Evolutionary conservation across 2,329 filamentous ascomycete species (phyloP).

Genomic region (Diaporthe citriasiana): DNA sequence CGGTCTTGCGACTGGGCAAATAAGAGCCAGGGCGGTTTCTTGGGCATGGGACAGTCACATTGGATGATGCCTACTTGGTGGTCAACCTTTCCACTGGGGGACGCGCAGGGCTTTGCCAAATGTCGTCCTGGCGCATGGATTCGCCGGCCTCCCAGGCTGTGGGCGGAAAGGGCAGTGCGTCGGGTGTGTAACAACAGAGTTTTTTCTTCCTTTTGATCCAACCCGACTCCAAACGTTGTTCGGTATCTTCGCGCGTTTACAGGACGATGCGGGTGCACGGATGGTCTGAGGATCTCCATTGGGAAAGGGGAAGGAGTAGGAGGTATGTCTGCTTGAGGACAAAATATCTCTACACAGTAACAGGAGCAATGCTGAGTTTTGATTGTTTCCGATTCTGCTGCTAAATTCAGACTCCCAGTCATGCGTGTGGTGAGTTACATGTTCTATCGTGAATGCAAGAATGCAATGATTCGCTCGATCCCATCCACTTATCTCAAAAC

Average conservation of each 20-base stretch:
- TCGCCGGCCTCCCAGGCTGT: not conserved
- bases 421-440: not conserved
- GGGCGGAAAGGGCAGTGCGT: not conserved
- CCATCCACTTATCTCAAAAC: not conserved
- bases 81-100: not conserved
- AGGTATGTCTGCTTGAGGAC: constrained; percentile 23
- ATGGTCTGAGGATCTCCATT: constrained; percentile 9
- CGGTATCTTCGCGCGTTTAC: constrained; percentile 18
- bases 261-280: not conserved
- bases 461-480: not conserved
- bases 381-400: constrained; percentile 10
- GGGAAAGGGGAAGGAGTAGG: constrained; percentile 1
- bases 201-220: constrained; percentile 19
- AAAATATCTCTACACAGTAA: constrained; percentile 34
- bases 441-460: not conserved
- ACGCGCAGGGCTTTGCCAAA: constrained; percentile 1
- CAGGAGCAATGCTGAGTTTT: constrained; percentile 37
- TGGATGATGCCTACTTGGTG: not conserved
- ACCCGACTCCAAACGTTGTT: constrained; percentile 32
- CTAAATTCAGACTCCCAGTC: not conserved
- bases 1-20: not conserved
- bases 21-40: not conserved
- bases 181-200: constrained; percentile 39
- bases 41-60: constrained; percentile 27
- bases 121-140: not conserved